Base-by-base conservation (phyloP, 2,329 filamentous ascomycete genomes). In the Colletotrichum godetiae region DNA sequence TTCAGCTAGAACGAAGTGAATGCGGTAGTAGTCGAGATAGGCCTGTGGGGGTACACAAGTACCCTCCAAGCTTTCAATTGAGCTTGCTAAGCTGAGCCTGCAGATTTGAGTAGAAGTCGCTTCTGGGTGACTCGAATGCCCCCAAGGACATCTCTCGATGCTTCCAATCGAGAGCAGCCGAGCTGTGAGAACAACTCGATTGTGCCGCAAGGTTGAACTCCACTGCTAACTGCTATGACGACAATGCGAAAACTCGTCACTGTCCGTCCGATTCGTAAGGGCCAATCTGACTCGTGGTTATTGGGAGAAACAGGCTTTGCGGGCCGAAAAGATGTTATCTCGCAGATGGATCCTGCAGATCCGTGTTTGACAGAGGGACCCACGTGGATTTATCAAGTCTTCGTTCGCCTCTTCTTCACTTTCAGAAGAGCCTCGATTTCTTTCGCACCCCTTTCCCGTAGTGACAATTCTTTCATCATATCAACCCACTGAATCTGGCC, bases 401-500 rank as follows among this genome's bases (percentile, higher is more conserved):
- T 82, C 5, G 76, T 72, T 52, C 75, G 71, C 65, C 46, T 68
- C 67, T 66, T 81, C 37, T 63, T 74, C 49, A 81, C 79, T 70
- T 81, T 85, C 76, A 95, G 86, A 31, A 98, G 78, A 76, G 91
- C 91, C 53, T 91, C 88, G 1, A 95, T 84, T 76, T 95, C 92
- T 70, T 93, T 92, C 67, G 88, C 82, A 0, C 93, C 95, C 29
- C 94, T 88, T 46, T 90, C 85, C 37, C 96, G 88, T 61, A 98
- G 83, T 63, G 89, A 97, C 77, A 97, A 82, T 80, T 97, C 95
- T 79, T 92, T 95, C 84, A 97, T 93, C 83, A 98, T 90, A 60
- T 93, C 89, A 0, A 87, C 86, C 96, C 96, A 98, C 63, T 86
- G 81, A 2, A 95, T 83, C 5, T 85, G 81, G 0, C 86, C 85